These are phyloP conservation scores for Dactylorhiza incarnata DNA, from an alignment of 106 monocot genomes.

Conservation along the genomic window DNA sequence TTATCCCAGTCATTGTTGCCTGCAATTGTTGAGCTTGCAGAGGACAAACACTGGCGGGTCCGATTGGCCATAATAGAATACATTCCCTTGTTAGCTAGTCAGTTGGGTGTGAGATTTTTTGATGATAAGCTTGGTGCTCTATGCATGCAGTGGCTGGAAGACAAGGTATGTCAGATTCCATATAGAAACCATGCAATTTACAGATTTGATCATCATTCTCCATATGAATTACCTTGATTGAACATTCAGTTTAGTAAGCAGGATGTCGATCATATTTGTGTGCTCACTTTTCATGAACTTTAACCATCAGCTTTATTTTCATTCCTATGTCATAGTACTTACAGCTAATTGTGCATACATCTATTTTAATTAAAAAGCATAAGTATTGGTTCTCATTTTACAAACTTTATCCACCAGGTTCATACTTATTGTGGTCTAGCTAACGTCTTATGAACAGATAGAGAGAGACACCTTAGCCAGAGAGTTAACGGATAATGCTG, in stretches of 20 bases:
- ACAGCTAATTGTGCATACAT: not conserved
- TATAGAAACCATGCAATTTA: not conserved
- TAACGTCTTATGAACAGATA: too few relatives aligned
- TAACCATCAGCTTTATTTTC: not conserved
- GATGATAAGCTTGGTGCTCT: conserved; percentile 92
- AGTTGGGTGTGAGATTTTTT: conserved; percentile 85
- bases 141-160: conserved; percentile 99
- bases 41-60: conserved; percentile 91
- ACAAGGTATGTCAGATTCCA: conserved; percentile 52
- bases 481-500: too few relatives aligned
- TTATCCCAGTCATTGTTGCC: conserved; percentile 86
- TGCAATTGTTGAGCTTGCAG: conserved; percentile 92
- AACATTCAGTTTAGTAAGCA: not conserved
- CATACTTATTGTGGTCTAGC: not conserved
- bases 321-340: not conserved
- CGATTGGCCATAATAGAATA: conserved; percentile 95
- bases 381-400: not conserved
- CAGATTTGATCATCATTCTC: not conserved
- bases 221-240: not conserved
- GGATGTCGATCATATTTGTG: not conserved
- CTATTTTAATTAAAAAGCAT: not conserved
- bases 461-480: too few relatives aligned
- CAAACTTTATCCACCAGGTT: not conserved
- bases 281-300: not conserved
- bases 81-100: conserved; percentile 89